Percentiles rank a stretch among this genome's conserved stretches.
Evolutionary conservation across 352 stramenopile genomes (phyloP).

Genomic region (Globisporangium takayamanum): DNA sequence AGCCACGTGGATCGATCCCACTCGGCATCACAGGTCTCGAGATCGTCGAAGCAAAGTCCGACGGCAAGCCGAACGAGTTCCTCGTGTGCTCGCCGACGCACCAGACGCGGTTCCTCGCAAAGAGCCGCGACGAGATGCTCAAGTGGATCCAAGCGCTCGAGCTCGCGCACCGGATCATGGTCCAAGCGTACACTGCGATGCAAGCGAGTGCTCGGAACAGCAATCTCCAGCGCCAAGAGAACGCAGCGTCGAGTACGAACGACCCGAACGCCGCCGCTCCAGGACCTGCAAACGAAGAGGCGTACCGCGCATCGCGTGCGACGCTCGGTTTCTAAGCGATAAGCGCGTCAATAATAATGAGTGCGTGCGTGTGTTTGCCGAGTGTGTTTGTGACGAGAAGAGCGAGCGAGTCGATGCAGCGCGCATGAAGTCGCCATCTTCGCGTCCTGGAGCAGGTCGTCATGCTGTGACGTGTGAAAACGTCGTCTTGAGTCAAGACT

Average conservation of each 20-base stretch:
- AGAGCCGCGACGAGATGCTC: conserved; percentile 66
- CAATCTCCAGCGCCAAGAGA: conserved; percentile 19
- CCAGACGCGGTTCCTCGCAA: conserved; percentile 68
- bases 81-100: conserved; percentile 69
- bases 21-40: conserved; percentile 62
- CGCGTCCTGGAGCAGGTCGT: too few species aligned
- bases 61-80: conserved; percentile 70
- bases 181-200: conserved; percentile 23
- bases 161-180: conserved; percentile 43
- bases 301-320: conserved; percentile 40
- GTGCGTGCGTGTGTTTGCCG: not conserved
- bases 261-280: not conserved
- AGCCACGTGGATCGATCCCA: conserved; percentile 58
- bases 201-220: conserved; percentile 17
- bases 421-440: too few species aligned
- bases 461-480: too few species aligned
- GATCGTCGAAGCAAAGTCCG: conserved; percentile 60
- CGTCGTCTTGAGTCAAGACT: too few species aligned
- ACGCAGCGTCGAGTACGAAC: conserved; percentile 16
- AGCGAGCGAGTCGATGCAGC: too few species aligned
- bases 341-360: not conserved
- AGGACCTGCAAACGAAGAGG: conserved; percentile 12
- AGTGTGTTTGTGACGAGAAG: not conserved
- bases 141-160: conserved; percentile 60
- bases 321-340: conserved; percentile 56